Evolutionary conservation across 441 rosid genomes (phyloP), one percentile per base, ranked within the genome.

Genomic region (Corymbia calophylla): DNA sequence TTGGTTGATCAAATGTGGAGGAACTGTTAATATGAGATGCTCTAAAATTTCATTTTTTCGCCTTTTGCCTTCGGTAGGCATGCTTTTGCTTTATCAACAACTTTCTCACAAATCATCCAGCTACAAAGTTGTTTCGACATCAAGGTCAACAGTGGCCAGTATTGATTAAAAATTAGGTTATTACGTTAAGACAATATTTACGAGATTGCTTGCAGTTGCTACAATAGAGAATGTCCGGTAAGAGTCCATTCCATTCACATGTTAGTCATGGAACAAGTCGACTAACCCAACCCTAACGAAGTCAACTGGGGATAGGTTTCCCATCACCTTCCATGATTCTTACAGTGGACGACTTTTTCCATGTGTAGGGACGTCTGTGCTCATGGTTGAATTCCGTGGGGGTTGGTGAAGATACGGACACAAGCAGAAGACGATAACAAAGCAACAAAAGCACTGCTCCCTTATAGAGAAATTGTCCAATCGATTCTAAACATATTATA

Each of bases 301-400:
- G n/a, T 58, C n/a, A 58, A 29, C n/a, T 0, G 14, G 64, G 6
- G 6, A 23, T 58, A 6, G 64, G 64, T 29, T 58, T 58, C 64
- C 64, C 64, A 58, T 58, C 64, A 25, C 14, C n/a, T 58, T 58
- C 62, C 64, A 6, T 11, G 62, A 6, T 23, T 25, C 29, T 58
- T 58, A 2, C 29, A 10, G 62, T 5, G 62, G 62, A 11, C 12
- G 62, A 56, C 4, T 56, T 56, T 56, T 56, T 23, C 29, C 29
- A 56, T 56, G 62, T 23, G 62, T 11, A 56, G 25, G 29, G 10
- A 56, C 62, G 29, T 21, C 62, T 23, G 3, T 12, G 12, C 25
- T 9, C 2, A 29, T 56, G 60, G 64, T 1, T 23, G 29, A 29
- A 4, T 56, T 56, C 13, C 0, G 29, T 0, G 29, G n/a, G 13